phyloP scores from a whole-genome alignment of 176 grass and related monocot genomes.

The Bonia amplexicaulis region DNA sequence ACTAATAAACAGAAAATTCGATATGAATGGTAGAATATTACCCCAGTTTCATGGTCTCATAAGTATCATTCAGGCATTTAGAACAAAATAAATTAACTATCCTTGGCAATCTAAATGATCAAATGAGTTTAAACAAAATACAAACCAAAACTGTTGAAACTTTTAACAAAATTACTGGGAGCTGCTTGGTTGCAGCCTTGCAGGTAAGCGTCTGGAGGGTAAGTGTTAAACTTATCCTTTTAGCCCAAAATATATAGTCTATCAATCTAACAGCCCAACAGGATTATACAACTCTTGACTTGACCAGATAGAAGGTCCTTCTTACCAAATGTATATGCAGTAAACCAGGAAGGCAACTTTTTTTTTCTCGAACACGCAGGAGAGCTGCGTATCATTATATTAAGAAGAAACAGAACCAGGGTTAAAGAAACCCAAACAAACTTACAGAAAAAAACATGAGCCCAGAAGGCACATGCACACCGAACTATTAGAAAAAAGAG shows the following conservation, averaged over 20 bases:
- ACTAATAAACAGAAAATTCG: neutral
- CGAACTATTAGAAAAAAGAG: too few relatives aligned
- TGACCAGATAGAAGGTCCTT: neutral
- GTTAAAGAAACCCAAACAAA: too few relatives aligned
- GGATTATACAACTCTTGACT: neutral
- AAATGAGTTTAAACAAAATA: neutral
- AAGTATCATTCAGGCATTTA: neutral
- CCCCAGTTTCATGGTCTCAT: neutral
- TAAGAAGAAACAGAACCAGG: too few relatives aligned
- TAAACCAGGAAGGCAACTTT: neutral
- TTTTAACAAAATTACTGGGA: neutral
- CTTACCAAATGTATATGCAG: neutral
- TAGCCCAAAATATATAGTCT: neutral
- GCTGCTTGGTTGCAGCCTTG: neutral
- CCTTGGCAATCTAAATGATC: neutral
- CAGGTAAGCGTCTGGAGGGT: neutral
- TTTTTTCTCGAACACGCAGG: too few relatives aligned
- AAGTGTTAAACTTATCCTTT: neutral
- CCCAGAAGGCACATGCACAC: too few relatives aligned
- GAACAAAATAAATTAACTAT: neutral
- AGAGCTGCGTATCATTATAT: too few relatives aligned
- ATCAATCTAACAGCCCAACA: neutral
- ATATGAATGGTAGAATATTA: neutral
- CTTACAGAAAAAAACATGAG: too few relatives aligned
- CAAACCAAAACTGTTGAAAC: neutral